These are phyloP conservation scores for Aspergillus carbonarius DNA, from an alignment of 2,329 filamentous ascomycete genomes.

Conservation along the genomic window DNA sequence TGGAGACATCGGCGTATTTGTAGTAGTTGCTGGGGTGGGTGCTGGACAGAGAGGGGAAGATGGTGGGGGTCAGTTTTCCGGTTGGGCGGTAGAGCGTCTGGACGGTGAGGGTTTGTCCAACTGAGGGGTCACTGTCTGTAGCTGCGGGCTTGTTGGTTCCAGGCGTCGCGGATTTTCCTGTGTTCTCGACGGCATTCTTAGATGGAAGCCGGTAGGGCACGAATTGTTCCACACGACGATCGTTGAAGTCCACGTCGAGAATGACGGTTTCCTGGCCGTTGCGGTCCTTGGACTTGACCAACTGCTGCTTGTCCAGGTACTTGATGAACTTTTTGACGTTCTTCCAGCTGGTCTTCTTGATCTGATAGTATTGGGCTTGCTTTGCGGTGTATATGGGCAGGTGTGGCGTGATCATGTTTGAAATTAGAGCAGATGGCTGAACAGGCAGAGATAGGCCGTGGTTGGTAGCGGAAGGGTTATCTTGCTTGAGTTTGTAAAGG, in stretches of 20 bases:
- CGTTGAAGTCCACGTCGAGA: slow-evolving; percentile 63
- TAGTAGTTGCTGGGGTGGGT: slow-evolving; percentile 57
- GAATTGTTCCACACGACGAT: slow-evolving; percentile 55
- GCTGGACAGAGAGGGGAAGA: slow-evolving; percentile 48
- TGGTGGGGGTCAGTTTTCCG: slow-evolving; percentile 56
- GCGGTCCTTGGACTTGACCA: slow-evolving; percentile 66
- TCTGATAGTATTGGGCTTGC: slow-evolving; percentile 59
- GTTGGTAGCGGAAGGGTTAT: slow-evolving; percentile 52
- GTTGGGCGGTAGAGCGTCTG: slow-evolving; percentile 58
- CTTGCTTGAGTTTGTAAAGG: slow-evolving; percentile 59
- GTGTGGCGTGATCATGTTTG: slow-evolving; percentile 65
- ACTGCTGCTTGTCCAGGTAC: slow-evolving; percentile 60
- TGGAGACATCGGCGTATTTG: slow-evolving; percentile 59
- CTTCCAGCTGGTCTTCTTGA: slow-evolving; percentile 71
- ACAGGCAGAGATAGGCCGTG: slow-evolving; percentile 62
- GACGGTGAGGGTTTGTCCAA: slow-evolving; percentile 47
- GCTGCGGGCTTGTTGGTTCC: slow-evolving; percentile 28
- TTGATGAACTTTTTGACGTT: slow-evolving; percentile 70
- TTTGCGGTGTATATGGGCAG: slow-evolving; percentile 59
- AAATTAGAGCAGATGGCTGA: slow-evolving; percentile 62
- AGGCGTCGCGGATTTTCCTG: slow-evolving; percentile 33
- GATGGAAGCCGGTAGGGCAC: slow-evolving; percentile 63
- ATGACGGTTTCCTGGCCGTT: slow-evolving; percentile 65
- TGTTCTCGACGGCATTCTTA: slow-evolving; percentile 51
- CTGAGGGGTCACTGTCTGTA: slow-evolving; percentile 38